These are phyloP conservation scores for Pseudodiploospora longispora DNA, from an alignment of 2,329 filamentous ascomycete genomes.

Conservation along the genomic window DNA sequence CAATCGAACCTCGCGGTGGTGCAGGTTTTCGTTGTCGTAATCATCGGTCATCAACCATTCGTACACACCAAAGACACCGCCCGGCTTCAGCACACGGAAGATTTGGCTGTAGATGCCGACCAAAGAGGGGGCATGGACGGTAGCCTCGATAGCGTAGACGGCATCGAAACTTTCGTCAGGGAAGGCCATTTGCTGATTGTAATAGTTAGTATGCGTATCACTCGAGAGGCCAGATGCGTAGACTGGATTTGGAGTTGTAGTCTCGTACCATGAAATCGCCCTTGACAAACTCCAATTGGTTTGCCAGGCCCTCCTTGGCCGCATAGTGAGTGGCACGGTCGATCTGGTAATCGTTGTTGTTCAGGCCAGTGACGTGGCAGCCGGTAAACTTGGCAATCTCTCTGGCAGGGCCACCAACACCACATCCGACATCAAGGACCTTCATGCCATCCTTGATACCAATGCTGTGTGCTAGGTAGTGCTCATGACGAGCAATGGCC, in stretches of 20 bases:
- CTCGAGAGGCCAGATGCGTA: background rate
- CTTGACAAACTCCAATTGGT: conserved; percentile 77
- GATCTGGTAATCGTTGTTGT: conserved; percentile 98
- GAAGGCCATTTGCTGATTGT: conserved; percentile 64
- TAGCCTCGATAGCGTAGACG: conserved; percentile 92
- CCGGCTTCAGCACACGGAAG: conserved; percentile 86
- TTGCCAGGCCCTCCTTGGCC: conserved; percentile 63
- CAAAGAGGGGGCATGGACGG: conserved; percentile 79
- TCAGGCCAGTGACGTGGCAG: conserved; percentile 76
- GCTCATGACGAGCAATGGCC: conserved; percentile 87
- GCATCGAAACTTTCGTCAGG: conserved; percentile 82
- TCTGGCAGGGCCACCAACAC: conserved; percentile 86
- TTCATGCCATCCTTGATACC: conserved; percentile 72
- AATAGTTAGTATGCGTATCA: background rate
- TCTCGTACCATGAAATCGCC: conserved; percentile 73
- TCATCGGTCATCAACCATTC: conserved; percentile 95
- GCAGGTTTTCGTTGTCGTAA: conserved; percentile 79
- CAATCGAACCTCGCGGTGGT: conserved; percentile 78
- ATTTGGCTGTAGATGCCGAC: conserved; percentile 88
- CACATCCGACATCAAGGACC: conserved; percentile 90
- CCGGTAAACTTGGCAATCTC: conserved; percentile 92
- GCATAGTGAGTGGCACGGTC: conserved; percentile 77
- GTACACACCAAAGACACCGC: conserved; percentile 86
- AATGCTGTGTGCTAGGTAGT: conserved; percentile 85
- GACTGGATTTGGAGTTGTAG: background rate